Evolutionary conservation across 768 basidiomycete species (phyloP).

Genomic region (Xanthoconium stramineum): DNA sequence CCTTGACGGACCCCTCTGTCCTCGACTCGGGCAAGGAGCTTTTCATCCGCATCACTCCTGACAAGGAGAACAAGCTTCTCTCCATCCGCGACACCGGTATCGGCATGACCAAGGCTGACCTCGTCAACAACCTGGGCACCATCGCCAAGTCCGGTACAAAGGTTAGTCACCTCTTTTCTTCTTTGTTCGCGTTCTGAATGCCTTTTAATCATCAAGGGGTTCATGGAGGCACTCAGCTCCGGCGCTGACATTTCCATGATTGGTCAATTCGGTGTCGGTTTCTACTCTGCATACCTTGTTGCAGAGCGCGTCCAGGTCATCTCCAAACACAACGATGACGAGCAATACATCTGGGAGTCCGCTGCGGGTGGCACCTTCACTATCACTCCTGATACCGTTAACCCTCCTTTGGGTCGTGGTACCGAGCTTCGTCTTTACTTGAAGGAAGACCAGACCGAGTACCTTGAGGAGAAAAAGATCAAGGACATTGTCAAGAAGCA

Average conservation of each 20-base stretch:
- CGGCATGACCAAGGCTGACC: slow-evolving; percentile 99
- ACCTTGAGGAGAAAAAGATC: slow-evolving; percentile 98
- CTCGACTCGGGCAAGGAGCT: slow-evolving; percentile 93
- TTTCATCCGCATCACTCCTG: slow-evolving; percentile 88
- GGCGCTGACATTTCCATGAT: slow-evolving; percentile 95
- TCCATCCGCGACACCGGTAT: slow-evolving; percentile 93
- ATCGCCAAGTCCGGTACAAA: slow-evolving; percentile 95
- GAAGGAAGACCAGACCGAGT: slow-evolving; percentile 99
- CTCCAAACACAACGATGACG: slow-evolving; percentile 99
- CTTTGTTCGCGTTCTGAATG: slow-evolving; percentile 7
- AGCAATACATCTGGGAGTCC: slow-evolving; percentile 99
- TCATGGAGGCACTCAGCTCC: slow-evolving; percentile 97
- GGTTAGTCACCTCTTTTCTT: slow-evolving; percentile 37
- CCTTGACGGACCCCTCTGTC: slow-evolving; percentile 86
- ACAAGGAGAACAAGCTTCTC: slow-evolving; percentile 94
- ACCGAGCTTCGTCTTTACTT: slow-evolving; percentile 88
- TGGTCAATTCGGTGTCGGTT: slow-evolving; percentile 99
- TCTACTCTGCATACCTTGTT: slow-evolving; percentile 99
- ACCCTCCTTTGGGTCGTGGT: slow-evolving; percentile 90
- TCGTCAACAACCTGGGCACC: slow-evolving; percentile 98
- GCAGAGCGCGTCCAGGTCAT: slow-evolving; percentile 98
- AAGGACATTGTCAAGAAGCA: slow-evolving; percentile 99
- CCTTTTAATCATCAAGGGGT: slow-evolving; percentile 54
- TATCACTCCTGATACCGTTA: slow-evolving; percentile 89
- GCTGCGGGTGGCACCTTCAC: slow-evolving; percentile 99